Evolutionary conservation across 768 basidiomycete species (phyloP).

Genomic region (Termitomyces sp.): DNA sequence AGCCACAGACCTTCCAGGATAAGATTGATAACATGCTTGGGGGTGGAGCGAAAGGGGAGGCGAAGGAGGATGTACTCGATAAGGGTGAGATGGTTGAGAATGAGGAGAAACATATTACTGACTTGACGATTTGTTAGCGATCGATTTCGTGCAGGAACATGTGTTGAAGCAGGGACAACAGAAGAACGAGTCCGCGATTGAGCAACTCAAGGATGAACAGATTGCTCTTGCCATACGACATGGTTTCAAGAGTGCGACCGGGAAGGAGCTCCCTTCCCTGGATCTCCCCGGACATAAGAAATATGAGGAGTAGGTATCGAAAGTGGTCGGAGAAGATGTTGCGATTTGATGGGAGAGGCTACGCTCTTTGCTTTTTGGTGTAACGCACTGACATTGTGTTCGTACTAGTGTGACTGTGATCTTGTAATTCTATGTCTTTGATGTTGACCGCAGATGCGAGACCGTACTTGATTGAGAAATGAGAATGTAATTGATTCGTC

Average conservation of each 20-base stretch:
- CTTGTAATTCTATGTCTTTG: no score
- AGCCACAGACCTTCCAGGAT: slow-evolving; percentile 15
- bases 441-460: no score
- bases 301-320: not conserved
- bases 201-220: slow-evolving; percentile 38
- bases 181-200: slow-evolving; percentile 32
- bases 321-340: no score
- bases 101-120: not conserved
- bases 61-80: slow-evolving; percentile 22
- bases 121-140: slow-evolving; percentile 19
- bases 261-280: slow-evolving; percentile 25
- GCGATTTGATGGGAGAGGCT: no score
- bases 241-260: slow-evolving; percentile 27
- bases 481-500: no score
- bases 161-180: slow-evolving; percentile 33
- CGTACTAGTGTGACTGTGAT: no score
- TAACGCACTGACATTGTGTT: no score
- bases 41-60: slow-evolving; percentile 15
- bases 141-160: slow-evolving; percentile 41
- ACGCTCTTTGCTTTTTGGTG: no score
- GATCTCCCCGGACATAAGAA: not conserved
- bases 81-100: slow-evolving; percentile 22
- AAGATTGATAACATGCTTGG: slow-evolving; percentile 19
- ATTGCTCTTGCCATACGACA: slow-evolving; percentile 31
- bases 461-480: no score